Base-by-base conservation (phyloP, 2,329 filamentous ascomycete species). In the Fusarium sp. region DNA sequence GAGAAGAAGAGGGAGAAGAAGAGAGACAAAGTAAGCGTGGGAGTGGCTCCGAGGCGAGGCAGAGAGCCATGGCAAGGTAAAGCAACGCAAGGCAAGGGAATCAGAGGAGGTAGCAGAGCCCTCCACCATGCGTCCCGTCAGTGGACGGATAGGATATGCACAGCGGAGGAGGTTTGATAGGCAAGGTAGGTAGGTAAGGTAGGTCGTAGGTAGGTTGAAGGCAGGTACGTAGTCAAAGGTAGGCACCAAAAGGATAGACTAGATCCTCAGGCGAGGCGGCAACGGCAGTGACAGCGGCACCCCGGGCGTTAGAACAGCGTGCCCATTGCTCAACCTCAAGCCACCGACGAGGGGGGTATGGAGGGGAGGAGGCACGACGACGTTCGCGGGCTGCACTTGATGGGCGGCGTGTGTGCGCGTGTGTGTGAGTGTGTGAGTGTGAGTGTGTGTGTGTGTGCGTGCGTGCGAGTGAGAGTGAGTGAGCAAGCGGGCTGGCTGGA, bases 321-420 rank as follows among this genome's bases (percentile, higher is more conserved):
- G 66, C 69, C 71, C 75, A 75, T 77, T 59, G 73, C 75, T 67
- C 61, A 74, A 68, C 74, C 62, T 71, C 73, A 77, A 76, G 73
- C 76, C 73, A 72, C 74, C 58, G 64, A 75, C 58, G 62, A 69
- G 66, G 61, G 60, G 46, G 46, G 46, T 51, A 51, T 51, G 24
- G 46, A 51, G 46, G 46, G 27, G 10, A 51, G 46, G 27, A 51
- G 46, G 27, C 17, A 51, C 17, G 46, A 51, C 46, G 27, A 51
- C 24, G 24, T 51, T 29, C 64, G 66, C 64, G 69, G 69, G 66
- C 66, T 69, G 62, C 55, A 22, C 61, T 57, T 62, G 61, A 64
- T 64, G 42, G 44, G 27, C 46, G 42, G 58, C 38, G 71, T 61
- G 72, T 17, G 71, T 27, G 44, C 27, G 44, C 6, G 38, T 14